Evolutionary conservation across 1,139 yeast genomes (phyloP), one percentile per base, ranked within the genome.

Genomic region (Zhuliangozyma blackwelliae): DNA sequence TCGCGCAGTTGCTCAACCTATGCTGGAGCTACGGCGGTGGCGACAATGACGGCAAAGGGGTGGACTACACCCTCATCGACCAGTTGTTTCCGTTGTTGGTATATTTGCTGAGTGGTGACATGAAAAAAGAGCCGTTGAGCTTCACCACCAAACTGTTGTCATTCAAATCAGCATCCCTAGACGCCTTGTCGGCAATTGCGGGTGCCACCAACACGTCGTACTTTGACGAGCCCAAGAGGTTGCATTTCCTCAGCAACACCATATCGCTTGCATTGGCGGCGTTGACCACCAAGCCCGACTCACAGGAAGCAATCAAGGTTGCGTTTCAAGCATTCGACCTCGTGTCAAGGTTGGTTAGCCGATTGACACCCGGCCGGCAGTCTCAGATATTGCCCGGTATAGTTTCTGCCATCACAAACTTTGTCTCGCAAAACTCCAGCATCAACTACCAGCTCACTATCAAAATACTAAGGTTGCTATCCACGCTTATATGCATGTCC

Each of bases 341-440:
- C 7, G 42, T 46, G 23, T n/a, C 35, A 3, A 41, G 35, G 4
- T 32, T 38, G 10, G 27, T 34, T 12, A 29, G 27, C 5, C 26
- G 30, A 11, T 52, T 67, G 5, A 39, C 60, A 2, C 27, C 64
- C 1, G 61, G 59, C 16, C 65, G 64, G 33, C 37, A 63, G n/a
- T 54, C 72, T 2, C 59, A 59, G 32, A 61, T 69, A 3, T 51
- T 69, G 16, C 76, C 76, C 1, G 75, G 75, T 1, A 47, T 65
- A 5, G 50, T 59, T 0, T 68, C 74, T 4, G 50, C 61, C 27
- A 37, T 65, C 20, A 50, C 67, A 3, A 59, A 57, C 23, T 67
- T 60, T 43, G 49, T 49, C 10, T 43, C 59, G 0, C 29, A 38
- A 5, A 44, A 61, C 0, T 54, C 51, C 22, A 54, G 48, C 26